These are phyloP conservation scores for Andrographis paniculata DNA, from an alignment of 305 asterid genomes.

Conservation along the genomic window DNA sequence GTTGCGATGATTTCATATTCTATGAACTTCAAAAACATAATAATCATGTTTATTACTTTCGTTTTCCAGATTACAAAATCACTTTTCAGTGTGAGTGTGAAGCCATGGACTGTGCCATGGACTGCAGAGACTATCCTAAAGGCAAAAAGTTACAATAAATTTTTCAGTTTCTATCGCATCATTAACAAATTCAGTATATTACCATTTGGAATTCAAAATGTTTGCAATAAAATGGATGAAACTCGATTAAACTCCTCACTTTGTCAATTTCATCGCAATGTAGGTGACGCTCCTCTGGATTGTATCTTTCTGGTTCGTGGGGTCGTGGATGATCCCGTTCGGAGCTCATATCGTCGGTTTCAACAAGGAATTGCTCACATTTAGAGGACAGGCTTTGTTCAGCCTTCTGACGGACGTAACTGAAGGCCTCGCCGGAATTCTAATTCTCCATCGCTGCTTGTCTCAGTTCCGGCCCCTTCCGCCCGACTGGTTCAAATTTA, in stretches of 20 bases:
- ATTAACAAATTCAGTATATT: neutral
- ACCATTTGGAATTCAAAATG: neutral
- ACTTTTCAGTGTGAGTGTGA: conserved; percentile 40
- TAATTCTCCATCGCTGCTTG: conserved; percentile 66
- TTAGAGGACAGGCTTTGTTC: conserved; percentile 87
- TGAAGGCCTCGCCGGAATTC: conserved; percentile 87
- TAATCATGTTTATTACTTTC: neutral
- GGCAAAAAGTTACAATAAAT: conserved; percentile 22
- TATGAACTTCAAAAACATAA: neutral
- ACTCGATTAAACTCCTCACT: too few species aligned
- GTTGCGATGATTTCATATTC: neutral
- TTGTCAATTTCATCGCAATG: conserved; percentile 8
- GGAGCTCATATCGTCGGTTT: conserved; percentile 79
- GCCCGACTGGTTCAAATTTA: conserved; percentile 82
- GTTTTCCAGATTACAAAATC: conserved; percentile 41
- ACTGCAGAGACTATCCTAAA: conserved; percentile 83
- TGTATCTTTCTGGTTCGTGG: conserved; percentile 92
- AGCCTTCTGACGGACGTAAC: conserved; percentile 90
- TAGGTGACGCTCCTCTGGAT: conserved; percentile 97
- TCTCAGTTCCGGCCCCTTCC: conserved; percentile 80
- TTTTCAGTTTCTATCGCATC: neutral
- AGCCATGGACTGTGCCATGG: conserved; percentile 95
- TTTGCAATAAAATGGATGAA: neutral
- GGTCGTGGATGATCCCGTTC: conserved; percentile 94
- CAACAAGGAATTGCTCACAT: conserved; percentile 71